Evolutionary conservation across 805 yeast genomes (phyloP), one percentile per base, ranked within the genome.

Genomic region (Diddensiella transvaalensis): DNA sequence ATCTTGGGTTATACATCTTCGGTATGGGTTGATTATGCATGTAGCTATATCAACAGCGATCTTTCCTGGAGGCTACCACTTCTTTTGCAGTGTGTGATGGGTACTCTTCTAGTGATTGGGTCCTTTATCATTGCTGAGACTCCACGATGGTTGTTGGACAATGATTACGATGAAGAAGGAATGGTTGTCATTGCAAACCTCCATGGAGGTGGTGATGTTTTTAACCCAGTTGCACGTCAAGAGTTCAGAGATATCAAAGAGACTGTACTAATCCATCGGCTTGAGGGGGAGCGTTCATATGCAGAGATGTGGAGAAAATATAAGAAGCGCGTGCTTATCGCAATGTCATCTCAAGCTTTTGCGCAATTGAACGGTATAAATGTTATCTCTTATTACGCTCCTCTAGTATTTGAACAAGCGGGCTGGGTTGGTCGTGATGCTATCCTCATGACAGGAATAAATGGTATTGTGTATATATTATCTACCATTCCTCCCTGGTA

Each of bases 331-430:
- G 81, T 90, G 19, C 73, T 88, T 30, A 85, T 90, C 53, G 96
- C 96, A 1, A 87, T 93, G 80, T 80, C 88, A 30, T 84, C 96
- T 2, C 95, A 87, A 63, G 80, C 87, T 71, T 88, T 90, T 73
- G 96, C 97, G 2, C 96, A 90, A 67, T 72, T 90, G 64, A 86
- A 89, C 64, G 97, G 97, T 59, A 90, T 89, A 66, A 90, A 89
- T 62, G 91, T 90, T 44, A 87, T 90, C 47, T 83, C 95, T 1
- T 90, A 90, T 67, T 89, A 89, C 69, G 96, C 96, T 1, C 96
- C 96, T 1, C 70, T 90, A 66, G 95, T 89, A 42, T 90, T 89
- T 66, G 96, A 90, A 64, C 86, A 86, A 58, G 96, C 96, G 2
- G 97, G 97, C 22, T 90, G 96, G 96, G 67, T 76, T 4, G 96